phyloP scores from a whole-genome alignment of 73 alveolate genomes.

The Blepharisma japonicum region DNA sequence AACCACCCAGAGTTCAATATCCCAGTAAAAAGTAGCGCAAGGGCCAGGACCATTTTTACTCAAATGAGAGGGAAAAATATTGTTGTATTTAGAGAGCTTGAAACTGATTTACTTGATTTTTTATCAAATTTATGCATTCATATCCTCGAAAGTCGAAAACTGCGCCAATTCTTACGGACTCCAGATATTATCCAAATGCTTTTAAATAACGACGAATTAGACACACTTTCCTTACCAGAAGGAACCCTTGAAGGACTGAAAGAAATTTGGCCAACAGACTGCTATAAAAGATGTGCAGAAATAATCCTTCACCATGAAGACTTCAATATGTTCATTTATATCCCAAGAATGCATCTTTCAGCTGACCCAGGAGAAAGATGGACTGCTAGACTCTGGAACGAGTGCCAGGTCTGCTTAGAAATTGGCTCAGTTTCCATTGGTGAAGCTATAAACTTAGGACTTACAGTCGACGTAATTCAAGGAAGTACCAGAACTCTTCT shows the following conservation, averaged over 20 bases:
- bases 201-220: not conserved
- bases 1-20: not conserved
- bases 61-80: not conserved
- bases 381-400: constrained; percentile 12
- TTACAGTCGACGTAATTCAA: constrained; percentile 17
- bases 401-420: not conserved
- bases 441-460: constrained; percentile 22
- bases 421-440: not conserved
- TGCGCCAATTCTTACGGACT: not conserved
- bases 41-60: not conserved
- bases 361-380: not conserved
- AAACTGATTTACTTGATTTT: constrained; percentile 4
- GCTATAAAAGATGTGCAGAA: not conserved
- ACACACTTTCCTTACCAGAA: not conserved
- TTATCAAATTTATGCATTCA: constrained; percentile 3
- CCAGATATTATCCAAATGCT: not conserved
- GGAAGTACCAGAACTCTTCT: constrained; percentile 10
- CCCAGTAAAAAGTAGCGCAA: not conserved
- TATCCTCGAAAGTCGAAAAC: not conserved
- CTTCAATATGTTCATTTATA: constrained; percentile 10
- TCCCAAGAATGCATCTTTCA: not conserved
- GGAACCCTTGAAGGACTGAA: not conserved
- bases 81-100: constrained; percentile 1
- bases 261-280: not conserved
- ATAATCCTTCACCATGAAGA: constrained; percentile 19